A percentile compares a stretch with the other conserved stretches of the same genome.
Evolutionary conservation across 1,284 basidiomycete genomes (phyloP).

Genomic region (Tilletia walkeri): DNA sequence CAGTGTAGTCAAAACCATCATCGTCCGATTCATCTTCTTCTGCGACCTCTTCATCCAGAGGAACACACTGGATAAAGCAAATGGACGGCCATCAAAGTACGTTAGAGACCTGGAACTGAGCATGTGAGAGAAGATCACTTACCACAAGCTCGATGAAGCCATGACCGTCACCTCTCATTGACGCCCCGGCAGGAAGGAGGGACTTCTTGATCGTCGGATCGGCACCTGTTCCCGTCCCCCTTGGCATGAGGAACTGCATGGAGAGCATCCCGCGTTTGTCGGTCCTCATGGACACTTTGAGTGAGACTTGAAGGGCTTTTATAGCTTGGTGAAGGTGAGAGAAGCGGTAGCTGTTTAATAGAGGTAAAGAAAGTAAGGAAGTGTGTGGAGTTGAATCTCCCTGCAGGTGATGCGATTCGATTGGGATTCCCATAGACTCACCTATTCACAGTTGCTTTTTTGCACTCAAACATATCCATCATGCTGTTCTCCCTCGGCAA

Average conservation of each 20-base stretch:
- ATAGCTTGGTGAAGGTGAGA: constrained; percentile 34
- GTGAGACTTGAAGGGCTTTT: constrained; percentile 34
- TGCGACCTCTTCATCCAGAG: constrained; percentile 7
- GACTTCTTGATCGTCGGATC: constrained; percentile 10
- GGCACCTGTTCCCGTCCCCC: constrained; percentile 4
- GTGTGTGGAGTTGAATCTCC: too few relatives aligned
- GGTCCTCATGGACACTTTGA: constrained; percentile 44
- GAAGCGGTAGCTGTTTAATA: constrained; percentile 30
- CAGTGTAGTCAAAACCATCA: background rate
- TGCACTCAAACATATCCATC: constrained; percentile 30
- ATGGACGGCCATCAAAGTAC: too few relatives aligned
- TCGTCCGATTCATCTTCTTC: constrained; percentile 4
- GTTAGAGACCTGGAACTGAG: background rate
- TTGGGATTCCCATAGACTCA: constrained; percentile 17
- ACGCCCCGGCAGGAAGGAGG: background rate
- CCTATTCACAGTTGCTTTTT: background rate
- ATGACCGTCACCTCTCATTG: background rate
- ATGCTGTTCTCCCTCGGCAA: constrained; percentile 36
- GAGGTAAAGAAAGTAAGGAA: too few relatives aligned
- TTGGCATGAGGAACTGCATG: constrained; percentile 47
- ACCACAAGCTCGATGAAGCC: constrained; percentile 19
- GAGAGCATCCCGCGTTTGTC: constrained; percentile 45
- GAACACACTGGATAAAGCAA: background rate
- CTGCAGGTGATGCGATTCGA: background rate
- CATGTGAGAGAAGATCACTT: background rate